Base-by-base conservation (phyloP, 2,329 filamentous ascomycete genomes). In the Hymenoscyphus scutula region DNA sequence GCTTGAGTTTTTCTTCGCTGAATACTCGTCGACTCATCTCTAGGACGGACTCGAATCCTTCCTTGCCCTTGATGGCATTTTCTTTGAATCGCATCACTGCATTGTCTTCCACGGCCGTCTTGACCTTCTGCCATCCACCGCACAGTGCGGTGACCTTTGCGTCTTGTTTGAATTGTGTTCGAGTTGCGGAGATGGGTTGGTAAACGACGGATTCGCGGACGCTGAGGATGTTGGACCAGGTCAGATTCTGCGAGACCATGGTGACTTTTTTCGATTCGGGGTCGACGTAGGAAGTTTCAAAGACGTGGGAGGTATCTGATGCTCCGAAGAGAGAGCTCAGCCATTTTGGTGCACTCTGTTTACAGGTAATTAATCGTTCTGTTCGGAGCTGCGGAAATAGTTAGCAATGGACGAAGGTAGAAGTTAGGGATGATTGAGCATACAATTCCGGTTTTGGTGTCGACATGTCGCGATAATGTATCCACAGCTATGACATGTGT, bases 41-140 rank as follows among this genome's bases (percentile, higher is more conserved):
- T 34, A 99, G 83, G 8, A 99, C 95, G 66, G 89, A 86, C 80
- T 99, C 95, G 74, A 99, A 99, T 1, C 95, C 95, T 77, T 98
- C 93, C 67, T 90, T 88, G 67, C 95, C 95, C 78, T 91, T 93
- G 69, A 83, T 82, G 27, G 95, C 94, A 73, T 99, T 99, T 77
- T 99, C 92, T 69, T 87, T 85, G 80, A 99, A 99, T 60, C 92
- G 82, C 68, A 89, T 90, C 53, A 98, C 89, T 51, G 92, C 90
- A 59, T 91, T 88, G 71, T 98, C 92, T 80, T 99, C 95, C 71
- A 99, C 96, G 75, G 89, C 91, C 78, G 95, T 97, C 82, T 92
- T 95, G 75, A 98, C 92, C 74, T 92, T 92, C 79, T 97, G 91
- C 93, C 95, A 99, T 65, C 95, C 95, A 69, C 95, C 94, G 76